phyloP scores from a whole-genome alignment of 495 filamentous ascomycete species.

The Glutinoglossum americanum region DNA sequence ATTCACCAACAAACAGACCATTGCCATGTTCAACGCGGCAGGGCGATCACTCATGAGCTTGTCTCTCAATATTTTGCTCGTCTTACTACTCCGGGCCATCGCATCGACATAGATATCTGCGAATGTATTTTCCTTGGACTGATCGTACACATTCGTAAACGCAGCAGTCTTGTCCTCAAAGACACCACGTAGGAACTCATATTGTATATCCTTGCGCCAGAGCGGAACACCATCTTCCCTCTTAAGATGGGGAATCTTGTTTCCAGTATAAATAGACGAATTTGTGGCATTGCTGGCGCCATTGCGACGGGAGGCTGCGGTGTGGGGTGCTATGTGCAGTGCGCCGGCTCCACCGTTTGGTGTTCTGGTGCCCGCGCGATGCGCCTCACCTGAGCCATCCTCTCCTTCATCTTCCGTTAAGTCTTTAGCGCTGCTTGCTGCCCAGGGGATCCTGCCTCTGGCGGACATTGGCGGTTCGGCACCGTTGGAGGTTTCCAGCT shows the following conservation, averaged over 20 bases:
- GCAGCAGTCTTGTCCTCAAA: constrained; percentile 71
- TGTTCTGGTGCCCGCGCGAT: not conserved
- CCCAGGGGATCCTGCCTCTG: not conserved
- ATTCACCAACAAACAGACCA: constrained; percentile 96
- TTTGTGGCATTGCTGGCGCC: constrained; percentile 29
- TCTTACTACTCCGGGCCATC: constrained; percentile 97
- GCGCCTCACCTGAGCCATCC: not conserved
- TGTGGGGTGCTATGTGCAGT: not conserved
- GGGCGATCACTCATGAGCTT: constrained; percentile 84
- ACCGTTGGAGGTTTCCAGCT: not conserved
- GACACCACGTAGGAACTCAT: constrained; percentile 76
- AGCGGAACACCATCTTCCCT: constrained; percentile 93
- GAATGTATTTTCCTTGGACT: constrained; percentile 56
- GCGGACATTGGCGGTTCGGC: not conserved
- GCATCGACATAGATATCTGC: constrained; percentile 94
- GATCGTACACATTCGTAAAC: constrained; percentile 71
- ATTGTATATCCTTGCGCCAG: constrained; percentile 95
- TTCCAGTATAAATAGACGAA: constrained; percentile 57
- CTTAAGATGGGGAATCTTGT: constrained; percentile 88
- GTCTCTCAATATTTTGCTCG: constrained; percentile 91
- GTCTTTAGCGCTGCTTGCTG: constrained; percentile 8
- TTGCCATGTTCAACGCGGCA: constrained; percentile 91
- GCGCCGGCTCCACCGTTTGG: not conserved
- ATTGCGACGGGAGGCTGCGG: not conserved
- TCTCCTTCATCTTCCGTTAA: constrained; percentile 1